Evolutionary conservation across 495 filamentous ascomycete genomes (phyloP).

Genomic region (Aspergillus heteromorphus): DNA sequence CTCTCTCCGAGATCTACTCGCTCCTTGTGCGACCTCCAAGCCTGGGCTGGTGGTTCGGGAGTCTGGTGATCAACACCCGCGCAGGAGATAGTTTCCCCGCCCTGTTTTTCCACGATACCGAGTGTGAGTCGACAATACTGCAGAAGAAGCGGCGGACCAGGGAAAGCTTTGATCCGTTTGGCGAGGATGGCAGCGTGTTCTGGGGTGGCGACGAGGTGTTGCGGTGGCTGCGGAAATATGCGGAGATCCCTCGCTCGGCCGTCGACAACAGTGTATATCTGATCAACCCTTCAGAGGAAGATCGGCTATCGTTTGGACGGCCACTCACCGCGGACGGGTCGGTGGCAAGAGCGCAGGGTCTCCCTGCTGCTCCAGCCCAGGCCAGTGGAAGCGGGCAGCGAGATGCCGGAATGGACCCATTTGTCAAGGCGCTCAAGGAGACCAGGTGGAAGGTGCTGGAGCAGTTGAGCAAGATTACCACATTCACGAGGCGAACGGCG

Average conservation of each 20-base stretch:
- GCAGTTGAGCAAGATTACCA: slow-evolving; percentile 92
- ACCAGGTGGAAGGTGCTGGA: slow-evolving; percentile 94
- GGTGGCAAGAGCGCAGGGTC: slow-evolving; percentile 27
- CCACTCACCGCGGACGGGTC: slow-evolving; percentile 34
- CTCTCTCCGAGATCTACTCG: slow-evolving; percentile 83
- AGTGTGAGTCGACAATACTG: slow-evolving; percentile 91
- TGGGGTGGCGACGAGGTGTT: slow-evolving; percentile 98
- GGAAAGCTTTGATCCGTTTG: slow-evolving; percentile 87
- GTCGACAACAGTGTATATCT: slow-evolving; percentile 87
- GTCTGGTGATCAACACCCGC: slow-evolving; percentile 83
- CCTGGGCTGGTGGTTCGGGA: slow-evolving; percentile 97
- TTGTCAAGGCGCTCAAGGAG: slow-evolving; percentile 92
- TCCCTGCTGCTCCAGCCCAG: slow-evolving; percentile 23
- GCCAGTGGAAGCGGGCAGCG: slow-evolving; percentile 31
- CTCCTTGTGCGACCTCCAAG: slow-evolving; percentile 87
- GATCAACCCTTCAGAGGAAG: slow-evolving; percentile 79
- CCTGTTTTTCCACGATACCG: slow-evolving; percentile 93
- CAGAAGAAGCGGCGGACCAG: slow-evolving; percentile 81
- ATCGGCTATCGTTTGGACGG: slow-evolving; percentile 72
- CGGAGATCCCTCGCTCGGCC: slow-evolving; percentile 70
- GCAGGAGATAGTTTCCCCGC: slow-evolving; percentile 90
- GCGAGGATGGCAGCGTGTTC: slow-evolving; percentile 77
- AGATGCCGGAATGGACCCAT: slow-evolving; percentile 87
- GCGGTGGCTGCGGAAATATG: slow-evolving; percentile 82
- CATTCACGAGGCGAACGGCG: slow-evolving; percentile 85